Evolutionary conservation across 2,329 filamentous ascomycete species (phyloP).

Genomic region (Verticillium tricorpus): DNA sequence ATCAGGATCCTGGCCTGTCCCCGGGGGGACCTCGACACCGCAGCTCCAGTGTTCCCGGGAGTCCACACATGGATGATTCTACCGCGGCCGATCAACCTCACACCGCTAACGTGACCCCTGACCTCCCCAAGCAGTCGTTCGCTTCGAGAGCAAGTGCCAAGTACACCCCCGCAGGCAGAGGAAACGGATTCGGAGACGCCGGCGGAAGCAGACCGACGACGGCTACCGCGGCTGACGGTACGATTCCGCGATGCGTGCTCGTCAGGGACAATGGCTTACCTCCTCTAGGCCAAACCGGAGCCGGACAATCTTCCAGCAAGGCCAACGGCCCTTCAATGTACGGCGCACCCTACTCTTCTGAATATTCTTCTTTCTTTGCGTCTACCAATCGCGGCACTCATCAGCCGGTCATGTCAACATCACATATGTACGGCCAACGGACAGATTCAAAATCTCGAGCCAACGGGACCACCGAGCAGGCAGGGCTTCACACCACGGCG

Average conservation of each 20-base stretch:
- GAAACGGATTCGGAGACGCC: background rate
- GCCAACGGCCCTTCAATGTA: constrained; percentile 42
- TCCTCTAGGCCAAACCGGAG: constrained; percentile 2
- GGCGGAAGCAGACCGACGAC: background rate
- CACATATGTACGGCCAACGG: background rate
- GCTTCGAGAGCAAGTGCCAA: constrained; percentile 11
- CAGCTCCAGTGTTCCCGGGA: constrained; percentile 24
- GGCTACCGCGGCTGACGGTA: background rate
- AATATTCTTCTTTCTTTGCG: constrained; percentile 8
- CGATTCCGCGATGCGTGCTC: background rate
- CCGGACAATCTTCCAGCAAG: constrained; percentile 13
- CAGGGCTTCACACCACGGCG: background rate
- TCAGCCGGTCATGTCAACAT: background rate
- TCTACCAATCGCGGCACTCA: background rate
- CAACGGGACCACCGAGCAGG: background rate
- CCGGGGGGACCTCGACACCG: constrained; percentile 20
- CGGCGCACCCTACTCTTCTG: constrained; percentile 20
- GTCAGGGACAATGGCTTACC: background rate
- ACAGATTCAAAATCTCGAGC: background rate
- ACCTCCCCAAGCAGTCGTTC: constrained; percentile 10
- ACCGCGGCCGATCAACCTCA: background rate
- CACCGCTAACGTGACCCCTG: constrained; percentile 6
- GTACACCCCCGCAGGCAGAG: constrained; percentile 9
- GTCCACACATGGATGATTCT: background rate
- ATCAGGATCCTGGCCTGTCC: constrained; percentile 11